Conservation (phyloP, 306 rosid genomes). For the Alnus glutinosa region DNA sequence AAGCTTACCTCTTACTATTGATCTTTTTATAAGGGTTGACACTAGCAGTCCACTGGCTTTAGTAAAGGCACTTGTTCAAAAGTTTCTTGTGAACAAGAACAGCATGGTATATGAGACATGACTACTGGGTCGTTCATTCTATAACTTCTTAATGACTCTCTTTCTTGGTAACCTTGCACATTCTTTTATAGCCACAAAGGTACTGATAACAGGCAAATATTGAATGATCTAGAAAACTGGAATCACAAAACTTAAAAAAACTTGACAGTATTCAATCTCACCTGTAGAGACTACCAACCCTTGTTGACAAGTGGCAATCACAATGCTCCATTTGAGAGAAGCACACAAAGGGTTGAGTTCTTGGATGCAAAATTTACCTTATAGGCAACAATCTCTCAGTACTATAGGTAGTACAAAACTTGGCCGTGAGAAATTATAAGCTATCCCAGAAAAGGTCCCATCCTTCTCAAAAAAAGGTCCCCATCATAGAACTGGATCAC, state of each 20-base stretch:
- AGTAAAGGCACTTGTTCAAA: no score
- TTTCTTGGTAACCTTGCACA: conserved; percentile 1
- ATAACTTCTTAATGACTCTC: no score
- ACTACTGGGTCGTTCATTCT: no score
- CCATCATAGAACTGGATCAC: no score
- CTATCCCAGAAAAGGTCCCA: not conserved
- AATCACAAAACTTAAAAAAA: not conserved
- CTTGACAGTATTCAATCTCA: not conserved
- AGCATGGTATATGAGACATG: no score
- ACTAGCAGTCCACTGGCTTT: no score
- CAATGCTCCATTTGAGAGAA: conserved; percentile 3
- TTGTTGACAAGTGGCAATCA: not conserved
- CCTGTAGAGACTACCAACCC: not conserved
- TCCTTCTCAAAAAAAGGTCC: not conserved
- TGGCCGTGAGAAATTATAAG: not conserved
- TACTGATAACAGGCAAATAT: conserved; percentile 5
- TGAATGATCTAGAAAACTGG: conserved; percentile 7
- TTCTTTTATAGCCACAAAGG: not conserved
- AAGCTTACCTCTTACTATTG: no score
- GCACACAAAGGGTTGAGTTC: not conserved
- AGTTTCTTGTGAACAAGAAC: no score
- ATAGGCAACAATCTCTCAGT: not conserved
- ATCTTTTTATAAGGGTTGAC: no score
- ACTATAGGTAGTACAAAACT: not conserved
- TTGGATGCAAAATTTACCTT: not conserved